Conservation (phyloP, 306 rosid species). For the Dicorynia guianensis region DNA sequence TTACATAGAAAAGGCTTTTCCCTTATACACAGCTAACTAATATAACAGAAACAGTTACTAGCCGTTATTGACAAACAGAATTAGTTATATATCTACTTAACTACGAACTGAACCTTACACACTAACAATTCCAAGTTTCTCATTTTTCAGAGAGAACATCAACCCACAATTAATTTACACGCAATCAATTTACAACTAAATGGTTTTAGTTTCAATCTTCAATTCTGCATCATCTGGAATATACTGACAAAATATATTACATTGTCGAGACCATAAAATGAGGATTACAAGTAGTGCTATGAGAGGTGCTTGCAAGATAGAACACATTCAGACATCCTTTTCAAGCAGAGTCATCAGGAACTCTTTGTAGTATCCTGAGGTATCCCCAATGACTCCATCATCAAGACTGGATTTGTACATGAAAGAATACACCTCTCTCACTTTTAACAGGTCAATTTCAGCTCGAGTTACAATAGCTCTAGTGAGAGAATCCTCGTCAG, state of each 20-base stretch:
- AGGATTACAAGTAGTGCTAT: conserved; percentile 20
- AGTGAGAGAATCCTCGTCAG: conserved; percentile 84
- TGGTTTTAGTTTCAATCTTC: conserved; percentile 32
- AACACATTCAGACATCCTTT: conserved; percentile 52
- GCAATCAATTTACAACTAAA: conserved; percentile 3
- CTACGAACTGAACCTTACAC: too few species aligned
- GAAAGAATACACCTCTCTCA: conserved; percentile 65
- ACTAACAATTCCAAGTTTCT: conserved; percentile 2
- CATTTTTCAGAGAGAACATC: conserved; percentile 21
- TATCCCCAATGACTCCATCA: conserved; percentile 71
- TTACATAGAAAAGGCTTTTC: too few species aligned
- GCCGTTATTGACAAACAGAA: too few species aligned
- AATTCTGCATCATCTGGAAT: conserved; percentile 17
- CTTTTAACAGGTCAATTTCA: conserved; percentile 71
- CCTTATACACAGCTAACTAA: too few species aligned
- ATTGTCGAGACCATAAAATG: conserved; percentile 25
- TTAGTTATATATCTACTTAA: too few species aligned
- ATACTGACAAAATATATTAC: conserved; percentile 12
- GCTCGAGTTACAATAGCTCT: conserved; percentile 85
- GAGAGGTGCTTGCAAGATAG: conserved; percentile 16
- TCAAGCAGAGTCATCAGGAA: conserved; percentile 89
- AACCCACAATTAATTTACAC: conserved; percentile 19
- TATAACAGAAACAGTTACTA: too few species aligned
- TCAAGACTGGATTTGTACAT: conserved; percentile 65
- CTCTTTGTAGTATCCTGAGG: conserved; percentile 81